These are phyloP conservation scores for Isatis lusitanica DNA, from an alignment of 441 rosid genomes.

Conservation along the genomic window DNA sequence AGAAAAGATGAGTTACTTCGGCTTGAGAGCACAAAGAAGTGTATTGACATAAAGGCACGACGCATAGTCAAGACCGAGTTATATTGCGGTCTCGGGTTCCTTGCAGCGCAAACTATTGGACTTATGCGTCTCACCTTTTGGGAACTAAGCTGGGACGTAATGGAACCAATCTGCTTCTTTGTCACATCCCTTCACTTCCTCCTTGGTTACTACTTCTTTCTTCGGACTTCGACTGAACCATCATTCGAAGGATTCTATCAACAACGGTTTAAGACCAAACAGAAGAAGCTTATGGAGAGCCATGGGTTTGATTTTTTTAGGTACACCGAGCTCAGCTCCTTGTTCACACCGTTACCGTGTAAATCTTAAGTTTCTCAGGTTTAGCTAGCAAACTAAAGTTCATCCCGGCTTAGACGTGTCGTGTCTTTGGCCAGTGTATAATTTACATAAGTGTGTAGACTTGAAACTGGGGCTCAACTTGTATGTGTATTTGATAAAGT, in stretches of 20 bases:
- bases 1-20: conserved; percentile 46
- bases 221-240: conserved; percentile 61
- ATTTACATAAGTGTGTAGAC: not conserved
- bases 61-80: conserved; percentile 52
- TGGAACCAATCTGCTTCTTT: conserved; percentile 75
- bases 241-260: conserved; percentile 56
- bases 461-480: conserved; percentile 2
- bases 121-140: conserved; percentile 72
- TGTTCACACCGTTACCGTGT: conserved; percentile 31
- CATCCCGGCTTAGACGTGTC: not conserved
- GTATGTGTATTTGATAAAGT: conserved; percentile 25
- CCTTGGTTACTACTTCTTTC: conserved; percentile 52
- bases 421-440: not conserved
- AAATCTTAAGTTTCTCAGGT: not conserved
- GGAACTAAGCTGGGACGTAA: conserved; percentile 72
- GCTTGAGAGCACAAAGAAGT: conserved; percentile 48
- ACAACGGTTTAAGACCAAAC: conserved; percentile 50
- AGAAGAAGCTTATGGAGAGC: conserved; percentile 43
- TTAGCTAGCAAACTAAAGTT: not conserved
- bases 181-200: conserved; percentile 52
- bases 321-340: conserved; percentile 40
- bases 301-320: conserved; percentile 41
- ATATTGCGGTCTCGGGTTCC: conserved; percentile 48
- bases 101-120: conserved; percentile 48
- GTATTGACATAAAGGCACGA: conserved; percentile 47